These are phyloP conservation scores for Adansonia gregorii DNA, from an alignment of 441 rosid species.

Conservation along the genomic window DNA sequence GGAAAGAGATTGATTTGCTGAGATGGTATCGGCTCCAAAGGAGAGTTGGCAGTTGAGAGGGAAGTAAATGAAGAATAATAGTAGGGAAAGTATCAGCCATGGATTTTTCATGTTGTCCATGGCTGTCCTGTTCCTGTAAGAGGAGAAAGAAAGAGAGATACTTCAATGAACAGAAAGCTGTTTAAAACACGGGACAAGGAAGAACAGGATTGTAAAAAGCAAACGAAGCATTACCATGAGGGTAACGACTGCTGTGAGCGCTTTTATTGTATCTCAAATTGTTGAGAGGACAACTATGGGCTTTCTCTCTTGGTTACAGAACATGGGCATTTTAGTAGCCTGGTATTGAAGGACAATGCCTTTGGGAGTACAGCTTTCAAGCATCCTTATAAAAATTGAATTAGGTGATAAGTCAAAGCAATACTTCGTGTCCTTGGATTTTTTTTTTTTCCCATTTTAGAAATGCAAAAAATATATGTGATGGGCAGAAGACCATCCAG, in stretches of 20 bases:
- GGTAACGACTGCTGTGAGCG: not conserved
- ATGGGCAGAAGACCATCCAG: not conserved
- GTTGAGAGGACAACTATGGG: constrained; percentile 17
- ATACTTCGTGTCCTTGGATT: too few relatives aligned
- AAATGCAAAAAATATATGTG: not conserved
- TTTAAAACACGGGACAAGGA: not conserved
- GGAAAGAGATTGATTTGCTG: constrained; percentile 41
- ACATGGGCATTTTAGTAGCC: not conserved
- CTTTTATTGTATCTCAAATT: not conserved
- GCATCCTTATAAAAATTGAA: not conserved
- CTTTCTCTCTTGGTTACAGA: not conserved
- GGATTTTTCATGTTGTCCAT: constrained; percentile 27
- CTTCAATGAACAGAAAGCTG: not conserved
- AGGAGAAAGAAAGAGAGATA: not conserved
- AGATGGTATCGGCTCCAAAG: constrained; percentile 40
- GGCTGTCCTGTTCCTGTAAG: constrained; percentile 7
- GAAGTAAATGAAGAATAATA: constrained; percentile 28
- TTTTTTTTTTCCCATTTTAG: not conserved
- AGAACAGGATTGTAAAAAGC: not conserved
- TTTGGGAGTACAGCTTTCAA: not conserved
- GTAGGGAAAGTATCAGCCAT: constrained; percentile 24
- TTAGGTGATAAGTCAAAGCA: too few relatives aligned
- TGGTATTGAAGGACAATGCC: not conserved
- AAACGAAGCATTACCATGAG: not conserved
- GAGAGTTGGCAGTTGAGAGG: constrained; percentile 31